Evolutionary conservation across 345 rosid species (phyloP), one percentile per base, ranked within the genome.

Genomic region (Brassica nigra): DNA sequence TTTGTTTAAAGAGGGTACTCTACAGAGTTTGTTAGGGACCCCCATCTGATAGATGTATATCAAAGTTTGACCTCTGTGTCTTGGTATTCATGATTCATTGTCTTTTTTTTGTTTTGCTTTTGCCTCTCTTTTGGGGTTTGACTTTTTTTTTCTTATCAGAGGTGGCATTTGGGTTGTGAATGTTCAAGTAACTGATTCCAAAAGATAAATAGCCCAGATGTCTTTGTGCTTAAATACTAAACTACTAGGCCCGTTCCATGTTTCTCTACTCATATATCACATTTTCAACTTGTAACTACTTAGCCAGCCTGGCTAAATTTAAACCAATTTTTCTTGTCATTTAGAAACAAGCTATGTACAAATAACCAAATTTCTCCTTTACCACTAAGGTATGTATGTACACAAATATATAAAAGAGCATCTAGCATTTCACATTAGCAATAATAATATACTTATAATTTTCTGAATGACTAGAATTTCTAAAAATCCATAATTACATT

Each of bases 61-160:
- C 16, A n/a, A 66, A 33, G 59, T 74, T 74, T 80, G 83, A 80
- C 83, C 42, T 68, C 71, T 28, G 18, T 61, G 18, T 73, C 70
- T 66, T 42, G n/a, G 1, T 42, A 8, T 18, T 28, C 33, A 54
- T 10, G 33, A 59, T 59, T 30, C 8, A 4, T 78, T 78, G 77
- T 72, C 72, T 27, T 52, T 70, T 76, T 68, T 6, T n/a, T n/a
- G n/a, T 62, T 77, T 78, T 78, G 52, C 72, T 42, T 78, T 72
- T 73, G 74, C 78, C 74, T 73, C 63, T 16, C 67, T 23, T 67
- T 79, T 6, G 61, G 74, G 74, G 82, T 59, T 79, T 79, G 82
- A 79, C 82, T 62, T 62, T 62, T 5, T 29, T 15, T 7, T 23
- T 23, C 27, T 61, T 23, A 57, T 1, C 27, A 23, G 0, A 23